These are phyloP conservation scores for Candida khao-thaluensis DNA, from an alignment of 805 yeast genomes.

Conservation along the genomic window DNA sequence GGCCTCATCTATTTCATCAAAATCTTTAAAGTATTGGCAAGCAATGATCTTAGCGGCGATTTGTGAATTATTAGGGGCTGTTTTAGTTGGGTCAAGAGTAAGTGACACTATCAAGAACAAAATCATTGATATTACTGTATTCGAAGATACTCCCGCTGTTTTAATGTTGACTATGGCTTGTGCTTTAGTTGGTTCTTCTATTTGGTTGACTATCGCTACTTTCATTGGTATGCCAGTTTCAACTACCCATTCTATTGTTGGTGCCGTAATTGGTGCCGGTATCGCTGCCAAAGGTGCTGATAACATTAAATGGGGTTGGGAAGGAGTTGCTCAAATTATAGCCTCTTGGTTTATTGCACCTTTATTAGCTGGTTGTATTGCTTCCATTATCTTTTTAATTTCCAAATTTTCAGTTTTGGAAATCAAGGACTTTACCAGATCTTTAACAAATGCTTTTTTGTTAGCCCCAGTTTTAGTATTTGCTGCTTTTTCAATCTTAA, in stretches of 20 bases:
- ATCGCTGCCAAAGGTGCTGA: conserved; percentile 68
- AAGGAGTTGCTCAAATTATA: conserved; percentile 65
- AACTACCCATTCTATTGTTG: conserved; percentile 76
- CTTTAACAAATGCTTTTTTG: conserved; percentile 54
- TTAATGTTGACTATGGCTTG: conserved; percentile 73
- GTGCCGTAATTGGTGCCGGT: conserved; percentile 72
- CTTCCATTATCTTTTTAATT: conserved; percentile 55
- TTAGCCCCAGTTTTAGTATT: conserved; percentile 63
- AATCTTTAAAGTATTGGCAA: conserved; percentile 69
- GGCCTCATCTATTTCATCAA: conserved; percentile 72
- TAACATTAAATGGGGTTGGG: conserved; percentile 73
- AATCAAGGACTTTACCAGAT: conserved; percentile 41
- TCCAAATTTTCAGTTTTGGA: conserved; percentile 64
- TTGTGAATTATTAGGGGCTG: conserved; percentile 75
- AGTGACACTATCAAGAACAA: conserved; percentile 69
- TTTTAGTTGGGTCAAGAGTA: conserved; percentile 70
- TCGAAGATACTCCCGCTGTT: conserved; percentile 60
- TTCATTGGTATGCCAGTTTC: conserved; percentile 73
- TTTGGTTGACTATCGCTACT: conserved; percentile 70
- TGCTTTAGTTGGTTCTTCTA: conserved; percentile 71
- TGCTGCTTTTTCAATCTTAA: conserved; percentile 57
- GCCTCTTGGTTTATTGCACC: conserved; percentile 87
- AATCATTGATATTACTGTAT: conserved; percentile 53
- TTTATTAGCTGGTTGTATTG: conserved; percentile 60
- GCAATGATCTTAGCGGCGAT: conserved; percentile 71